phyloP scores from a whole-genome alignment of 179 eudicot genomes.

The Actinidia polygama region DNA sequence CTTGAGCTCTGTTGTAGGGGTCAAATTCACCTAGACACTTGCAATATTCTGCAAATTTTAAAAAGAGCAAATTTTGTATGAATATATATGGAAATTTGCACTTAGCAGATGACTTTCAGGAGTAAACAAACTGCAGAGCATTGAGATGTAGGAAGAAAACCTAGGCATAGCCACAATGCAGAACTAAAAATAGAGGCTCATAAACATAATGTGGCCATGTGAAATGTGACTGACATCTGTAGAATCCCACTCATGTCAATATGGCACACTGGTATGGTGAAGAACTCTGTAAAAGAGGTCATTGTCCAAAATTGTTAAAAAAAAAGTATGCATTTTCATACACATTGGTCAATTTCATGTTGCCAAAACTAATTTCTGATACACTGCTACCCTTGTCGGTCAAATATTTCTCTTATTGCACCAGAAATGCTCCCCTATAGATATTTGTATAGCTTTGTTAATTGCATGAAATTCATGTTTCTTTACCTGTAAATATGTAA shows the following conservation, averaged over 20 bases:
- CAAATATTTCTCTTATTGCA: not conserved
- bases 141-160: not conserved
- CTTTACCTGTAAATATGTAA: not conserved
- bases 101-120: not conserved
- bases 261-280: not conserved
- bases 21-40: not conserved
- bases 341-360: not conserved
- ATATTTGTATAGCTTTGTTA: not conserved
- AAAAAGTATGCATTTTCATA: not conserved
- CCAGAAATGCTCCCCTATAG: not conserved
- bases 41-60: not conserved
- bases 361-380: not conserved
- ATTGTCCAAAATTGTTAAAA: not conserved
- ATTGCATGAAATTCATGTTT: not conserved
- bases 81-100: not conserved
- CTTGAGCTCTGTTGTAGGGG: slow-evolving; percentile 72
- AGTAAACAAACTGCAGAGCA: not conserved
- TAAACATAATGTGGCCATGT: not conserved
- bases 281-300: not conserved
- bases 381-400: not conserved
- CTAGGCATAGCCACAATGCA: not conserved
- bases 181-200: not conserved
- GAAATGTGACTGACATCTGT: not conserved
- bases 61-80: not conserved
- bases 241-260: not conserved